These are phyloP conservation scores for Dactylellina sp. DNA, from an alignment of 2,329 filamentous ascomycete genomes.

Conservation along the genomic window DNA sequence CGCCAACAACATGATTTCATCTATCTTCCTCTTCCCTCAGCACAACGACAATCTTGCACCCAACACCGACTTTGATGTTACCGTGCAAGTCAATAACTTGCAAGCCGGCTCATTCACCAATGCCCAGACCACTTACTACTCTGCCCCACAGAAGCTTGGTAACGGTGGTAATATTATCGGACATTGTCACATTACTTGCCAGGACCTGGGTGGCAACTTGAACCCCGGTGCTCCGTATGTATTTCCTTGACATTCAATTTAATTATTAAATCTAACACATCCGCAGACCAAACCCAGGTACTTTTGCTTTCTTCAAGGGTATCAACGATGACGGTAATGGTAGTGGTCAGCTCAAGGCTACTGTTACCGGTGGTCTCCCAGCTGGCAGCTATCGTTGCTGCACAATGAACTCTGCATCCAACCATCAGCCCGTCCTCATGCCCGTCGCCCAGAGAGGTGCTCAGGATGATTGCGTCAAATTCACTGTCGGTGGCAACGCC, in stretches of 20 bases:
- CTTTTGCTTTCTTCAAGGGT: slow-evolving; percentile 72
- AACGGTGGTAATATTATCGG: slow-evolving; percentile 64
- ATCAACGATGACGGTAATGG: slow-evolving; percentile 69
- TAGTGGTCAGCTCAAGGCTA: slow-evolving; percentile 66
- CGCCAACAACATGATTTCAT: slow-evolving; percentile 69
- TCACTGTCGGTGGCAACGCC: slow-evolving; percentile 63
- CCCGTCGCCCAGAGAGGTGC: slow-evolving; percentile 69
- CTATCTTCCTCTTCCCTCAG: slow-evolving; percentile 67
- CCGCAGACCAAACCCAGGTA: slow-evolving; percentile 61
- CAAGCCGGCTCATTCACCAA: slow-evolving; percentile 70
- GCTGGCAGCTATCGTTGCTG: slow-evolving; percentile 68
- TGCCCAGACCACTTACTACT: slow-evolving; percentile 69
- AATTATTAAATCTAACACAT: slow-evolving; percentile 10
- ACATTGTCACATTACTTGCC: slow-evolving; percentile 69
- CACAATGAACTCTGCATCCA: slow-evolving; percentile 68
- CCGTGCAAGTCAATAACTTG: slow-evolving; percentile 67
- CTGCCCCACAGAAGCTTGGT: slow-evolving; percentile 69
- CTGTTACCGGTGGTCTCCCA: slow-evolving; percentile 66
- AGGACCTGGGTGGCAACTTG: slow-evolving; percentile 65
- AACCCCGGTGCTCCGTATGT: slow-evolving; percentile 63
- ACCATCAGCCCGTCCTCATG: slow-evolving; percentile 72
- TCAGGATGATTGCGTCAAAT: slow-evolving; percentile 69
- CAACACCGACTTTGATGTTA: slow-evolving; percentile 66
- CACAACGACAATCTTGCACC: slow-evolving; percentile 64
- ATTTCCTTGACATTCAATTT: background rate